Conservation (phyloP, 1,284 basidiomycete genomes). For the Trametes versicolor region DNA sequence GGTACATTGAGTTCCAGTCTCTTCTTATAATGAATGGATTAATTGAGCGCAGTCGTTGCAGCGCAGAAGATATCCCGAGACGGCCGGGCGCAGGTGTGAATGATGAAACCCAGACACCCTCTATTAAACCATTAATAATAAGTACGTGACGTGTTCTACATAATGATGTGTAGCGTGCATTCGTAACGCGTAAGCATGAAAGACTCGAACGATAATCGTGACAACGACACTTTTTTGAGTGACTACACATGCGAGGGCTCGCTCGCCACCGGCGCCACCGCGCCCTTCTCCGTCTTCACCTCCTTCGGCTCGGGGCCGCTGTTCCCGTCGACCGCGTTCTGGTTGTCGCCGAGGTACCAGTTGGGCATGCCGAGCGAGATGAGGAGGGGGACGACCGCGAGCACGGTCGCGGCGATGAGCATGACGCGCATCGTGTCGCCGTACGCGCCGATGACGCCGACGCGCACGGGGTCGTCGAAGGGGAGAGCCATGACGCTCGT, state of each 20-base stretch:
- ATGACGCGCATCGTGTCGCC: slow-evolving; percentile 64
- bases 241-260: not conserved
- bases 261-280: not conserved
- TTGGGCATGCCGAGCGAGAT: slow-evolving; percentile 42
- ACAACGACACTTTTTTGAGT: not conserved
- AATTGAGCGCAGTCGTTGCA: too few species aligned
- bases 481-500: slow-evolving; percentile 55
- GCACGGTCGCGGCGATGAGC: slow-evolving; percentile 51
- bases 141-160: not conserved
- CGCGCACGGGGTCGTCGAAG: slow-evolving; percentile 61
- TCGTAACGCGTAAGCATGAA: not conserved
- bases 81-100: too few species aligned
- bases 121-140: slow-evolving; percentile 2
- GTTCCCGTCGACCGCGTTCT: slow-evolving; percentile 40
- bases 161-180: not conserved
- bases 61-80: too few species aligned
- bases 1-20: too few species aligned
- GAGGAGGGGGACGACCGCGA: slow-evolving; percentile 41
- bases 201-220: not conserved
- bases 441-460: slow-evolving; percentile 67
- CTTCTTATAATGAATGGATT: too few species aligned
- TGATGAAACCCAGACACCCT: not conserved
- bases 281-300: not conserved
- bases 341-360: slow-evolving; percentile 43
- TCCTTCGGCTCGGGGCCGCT: not conserved